Conservation (phyloP, 2,329 filamentous ascomycete species). For the Tolypocladium sp. region DNA sequence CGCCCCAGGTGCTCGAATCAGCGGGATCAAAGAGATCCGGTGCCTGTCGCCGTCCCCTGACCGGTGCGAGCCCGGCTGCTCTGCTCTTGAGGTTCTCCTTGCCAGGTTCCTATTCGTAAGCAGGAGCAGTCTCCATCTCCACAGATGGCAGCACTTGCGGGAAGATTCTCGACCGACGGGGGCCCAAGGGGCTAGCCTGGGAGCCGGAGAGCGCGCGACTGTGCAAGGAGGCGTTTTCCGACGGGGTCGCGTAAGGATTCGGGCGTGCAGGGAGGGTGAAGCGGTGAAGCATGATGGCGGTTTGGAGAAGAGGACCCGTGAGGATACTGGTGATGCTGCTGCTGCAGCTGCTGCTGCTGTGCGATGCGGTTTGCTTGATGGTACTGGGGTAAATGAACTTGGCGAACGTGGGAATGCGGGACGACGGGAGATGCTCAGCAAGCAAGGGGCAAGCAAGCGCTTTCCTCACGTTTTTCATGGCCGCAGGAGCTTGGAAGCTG, state of each 20-base stretch:
- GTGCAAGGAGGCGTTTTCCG: neutral
- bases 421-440: neutral
- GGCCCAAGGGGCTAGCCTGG: neutral
- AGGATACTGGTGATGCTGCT: neutral
- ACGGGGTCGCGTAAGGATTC: neutral
- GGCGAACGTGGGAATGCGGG: neutral
- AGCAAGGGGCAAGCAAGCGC: neutral
- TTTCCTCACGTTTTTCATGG: neutral
- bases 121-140: neutral
- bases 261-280: neutral
- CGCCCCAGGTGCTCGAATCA: constrained; percentile 6
- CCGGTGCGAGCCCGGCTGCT: neutral
- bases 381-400: neutral
- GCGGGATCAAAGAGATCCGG: neutral
- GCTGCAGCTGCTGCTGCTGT: neutral
- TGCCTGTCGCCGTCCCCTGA: neutral
- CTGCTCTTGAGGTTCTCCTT: neutral
- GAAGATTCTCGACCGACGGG: neutral
- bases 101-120: neutral
- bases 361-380: neutral
- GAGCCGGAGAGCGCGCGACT: neutral
- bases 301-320: neutral
- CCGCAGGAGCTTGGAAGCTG: neutral
- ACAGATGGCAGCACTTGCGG: neutral
- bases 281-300: neutral